Evolutionary conservation across 108 stramenopile genomes (phyloP).

Genomic region (Chaetoceros tenuissimus): DNA sequence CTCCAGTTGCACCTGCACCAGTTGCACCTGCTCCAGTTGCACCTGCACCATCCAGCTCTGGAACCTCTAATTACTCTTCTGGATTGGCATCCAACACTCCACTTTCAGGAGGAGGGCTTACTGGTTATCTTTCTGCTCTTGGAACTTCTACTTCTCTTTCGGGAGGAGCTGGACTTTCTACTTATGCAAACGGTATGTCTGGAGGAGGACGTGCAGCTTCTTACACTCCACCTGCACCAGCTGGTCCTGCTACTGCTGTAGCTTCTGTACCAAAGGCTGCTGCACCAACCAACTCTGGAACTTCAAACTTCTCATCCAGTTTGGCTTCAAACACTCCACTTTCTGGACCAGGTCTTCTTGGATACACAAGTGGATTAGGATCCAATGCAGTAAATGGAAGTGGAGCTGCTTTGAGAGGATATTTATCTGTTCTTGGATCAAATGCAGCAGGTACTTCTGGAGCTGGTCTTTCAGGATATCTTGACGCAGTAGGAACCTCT

Average conservation of each 20-base stretch:
- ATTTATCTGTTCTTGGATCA: not conserved
- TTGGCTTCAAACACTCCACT: not conserved
- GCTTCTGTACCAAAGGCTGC: conserved; percentile 10
- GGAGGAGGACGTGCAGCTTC: conserved; percentile 1
- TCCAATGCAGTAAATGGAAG: not conserved
- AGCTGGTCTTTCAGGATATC: not conserved
- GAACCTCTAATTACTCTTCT: not conserved
- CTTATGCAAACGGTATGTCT: conserved; percentile 12
- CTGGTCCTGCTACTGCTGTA: conserved; percentile 16
- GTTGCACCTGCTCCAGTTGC: conserved; percentile 1
- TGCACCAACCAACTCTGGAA: conserved; percentile 5
- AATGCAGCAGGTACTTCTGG: not conserved
- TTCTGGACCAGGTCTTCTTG: not conserved
- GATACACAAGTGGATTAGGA: not conserved
- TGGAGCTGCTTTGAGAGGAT: not conserved
- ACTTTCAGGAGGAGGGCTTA: conserved; percentile 17
- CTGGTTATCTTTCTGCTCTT: conserved; percentile 19
- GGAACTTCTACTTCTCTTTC: not conserved
- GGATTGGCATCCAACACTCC: conserved; percentile 3
- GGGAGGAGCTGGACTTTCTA: conserved; percentile 21
- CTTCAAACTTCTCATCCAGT: not conserved
- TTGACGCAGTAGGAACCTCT: not conserved
- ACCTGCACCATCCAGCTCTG: not conserved
- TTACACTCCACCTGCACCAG: not conserved
- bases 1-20: conserved; percentile 7